Base-by-base conservation (phyloP, 495 filamentous ascomycete species). In the Penicillium parvum region DNA sequence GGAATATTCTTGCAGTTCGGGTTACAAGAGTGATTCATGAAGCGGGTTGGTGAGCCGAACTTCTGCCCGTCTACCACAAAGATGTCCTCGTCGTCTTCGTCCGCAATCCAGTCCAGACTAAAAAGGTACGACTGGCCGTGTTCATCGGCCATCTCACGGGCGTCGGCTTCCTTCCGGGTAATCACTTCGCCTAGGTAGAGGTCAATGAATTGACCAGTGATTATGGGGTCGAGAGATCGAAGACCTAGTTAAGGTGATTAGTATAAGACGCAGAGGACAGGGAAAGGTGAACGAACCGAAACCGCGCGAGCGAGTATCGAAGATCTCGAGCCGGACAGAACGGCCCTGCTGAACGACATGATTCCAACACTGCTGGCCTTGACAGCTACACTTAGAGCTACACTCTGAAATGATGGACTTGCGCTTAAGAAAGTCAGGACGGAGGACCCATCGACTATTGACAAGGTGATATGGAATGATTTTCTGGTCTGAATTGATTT, bases 161-260 rank as follows among this genome's bases (percentile, higher is more conserved):
- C 51, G 17, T 82, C 75, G 3, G 90, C 85, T 57, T 84, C 81
- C 7, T 76, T 61, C 16, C 75, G 69, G 0, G 85, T 88, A 47
- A 97, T 85, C 18, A 96, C 77, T 58, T 97, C 91, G 1, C 91
- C 91, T 10, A 88, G 80, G 47, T 97, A 97, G 15, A 77, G 76
- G 54, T 94, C 91, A 39, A 97, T 79, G 52, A 94, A 96, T 53
- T 94, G 85, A 5, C 91, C 91, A 37, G 75, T 72, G 42, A 75
- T 69, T 16, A 98, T 79, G 16, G 77, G 64, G 9, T 83, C 74
- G 0, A 72, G 75, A 29, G 81, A 88, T 7, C 82, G 75, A 1
- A 97, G 77, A 18, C 88, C 81, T 84, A 40, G 12, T 45, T 48
- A 50, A 37, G 7, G 53, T 21, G 36, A 19, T 40, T 18, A 29